Evolutionary conservation across 1,284 basidiomycete species (phyloP).

Genomic region (Marasmius sp.): DNA sequence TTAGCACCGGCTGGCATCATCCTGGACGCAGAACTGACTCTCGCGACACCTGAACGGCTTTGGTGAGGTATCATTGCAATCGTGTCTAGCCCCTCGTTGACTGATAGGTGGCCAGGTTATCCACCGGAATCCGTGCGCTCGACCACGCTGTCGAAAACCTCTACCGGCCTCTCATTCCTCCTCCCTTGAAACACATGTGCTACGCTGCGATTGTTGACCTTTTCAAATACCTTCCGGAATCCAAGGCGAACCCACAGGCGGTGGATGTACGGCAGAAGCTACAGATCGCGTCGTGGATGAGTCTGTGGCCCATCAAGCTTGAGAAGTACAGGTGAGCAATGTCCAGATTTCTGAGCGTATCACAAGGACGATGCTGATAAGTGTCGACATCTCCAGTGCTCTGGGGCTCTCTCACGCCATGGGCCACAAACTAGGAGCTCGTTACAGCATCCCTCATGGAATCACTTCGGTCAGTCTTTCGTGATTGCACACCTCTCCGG

Average conservation of each 20-base stretch:
- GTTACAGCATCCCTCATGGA: slow-evolving; percentile 78
- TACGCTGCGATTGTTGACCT: slow-evolving; percentile 71
- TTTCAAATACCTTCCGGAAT: slow-evolving; percentile 70
- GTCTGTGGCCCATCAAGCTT: slow-evolving; percentile 64
- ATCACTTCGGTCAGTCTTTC: slow-evolving; percentile 65
- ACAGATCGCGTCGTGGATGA: slow-evolving; percentile 79
- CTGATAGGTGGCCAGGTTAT: slow-evolving; percentile 51
- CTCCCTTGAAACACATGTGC: slow-evolving; percentile 63
- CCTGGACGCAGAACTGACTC: slow-evolving; percentile 74
- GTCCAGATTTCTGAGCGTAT: not conserved
- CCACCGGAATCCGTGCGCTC: slow-evolving; percentile 73
- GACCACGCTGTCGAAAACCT: slow-evolving; percentile 80
- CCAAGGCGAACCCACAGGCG: slow-evolving; percentile 58
- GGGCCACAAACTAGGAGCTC: slow-evolving; percentile 76
- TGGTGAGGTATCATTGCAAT: slow-evolving; percentile 45
- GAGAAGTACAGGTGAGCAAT: slow-evolving; percentile 52
- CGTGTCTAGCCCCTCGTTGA: slow-evolving; percentile 6
- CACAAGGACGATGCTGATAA: not conserved
- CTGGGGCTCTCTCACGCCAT: slow-evolving; percentile 75
- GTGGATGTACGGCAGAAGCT: slow-evolving; percentile 68
- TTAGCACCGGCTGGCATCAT: slow-evolving; percentile 72
- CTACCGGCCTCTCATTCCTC: slow-evolving; percentile 59
- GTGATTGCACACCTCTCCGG: not conserved
- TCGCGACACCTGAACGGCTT: slow-evolving; percentile 71
- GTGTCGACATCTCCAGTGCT: slow-evolving; percentile 36